Evolutionary conservation across 208 protist species (phyloP).

Genomic region (Leishmania gerbilli): DNA sequence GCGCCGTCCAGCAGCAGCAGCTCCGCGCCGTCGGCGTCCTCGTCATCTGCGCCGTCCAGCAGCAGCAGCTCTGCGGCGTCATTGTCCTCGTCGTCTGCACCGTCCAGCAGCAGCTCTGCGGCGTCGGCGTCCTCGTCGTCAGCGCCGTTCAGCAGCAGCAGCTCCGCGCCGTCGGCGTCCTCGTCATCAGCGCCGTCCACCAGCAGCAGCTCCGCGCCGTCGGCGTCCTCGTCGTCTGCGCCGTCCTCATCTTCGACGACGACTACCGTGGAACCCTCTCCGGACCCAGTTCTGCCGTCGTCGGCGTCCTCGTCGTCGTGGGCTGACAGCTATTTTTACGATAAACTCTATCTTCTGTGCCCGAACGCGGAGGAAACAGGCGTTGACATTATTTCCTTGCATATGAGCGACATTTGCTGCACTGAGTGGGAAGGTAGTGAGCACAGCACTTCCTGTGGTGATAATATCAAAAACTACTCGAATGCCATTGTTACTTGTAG

Average conservation of each 20-base stretch:
- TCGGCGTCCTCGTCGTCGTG: neutral
- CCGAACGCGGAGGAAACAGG: slow-evolving; percentile 11
- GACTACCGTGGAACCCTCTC: neutral
- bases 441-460: slow-evolving; percentile 10
- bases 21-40: too few species aligned
- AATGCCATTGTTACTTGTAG: slow-evolving; percentile 25
- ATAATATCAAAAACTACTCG: slow-evolving; percentile 12
- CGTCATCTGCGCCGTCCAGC: too few species aligned
- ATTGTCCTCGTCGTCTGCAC: neutral
- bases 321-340: neutral
- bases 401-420: slow-evolving; percentile 26
- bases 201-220: neutral
- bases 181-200: neutral
- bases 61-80: neutral
- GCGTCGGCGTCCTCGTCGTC: neutral
- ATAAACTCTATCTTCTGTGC: neutral
- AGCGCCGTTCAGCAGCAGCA: too few species aligned
- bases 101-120: neutral
- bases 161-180: neutral
- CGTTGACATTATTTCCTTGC: neutral
- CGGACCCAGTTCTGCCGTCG: neutral
- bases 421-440: slow-evolving; percentile 4
- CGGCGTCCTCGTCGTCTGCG: neutral
- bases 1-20: too few species aligned
- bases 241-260: neutral